Evolutionary conservation across 768 basidiomycete species (phyloP), one percentile per base, ranked within the genome.

Genomic region (Xerocomus brunneocitrinus): DNA sequence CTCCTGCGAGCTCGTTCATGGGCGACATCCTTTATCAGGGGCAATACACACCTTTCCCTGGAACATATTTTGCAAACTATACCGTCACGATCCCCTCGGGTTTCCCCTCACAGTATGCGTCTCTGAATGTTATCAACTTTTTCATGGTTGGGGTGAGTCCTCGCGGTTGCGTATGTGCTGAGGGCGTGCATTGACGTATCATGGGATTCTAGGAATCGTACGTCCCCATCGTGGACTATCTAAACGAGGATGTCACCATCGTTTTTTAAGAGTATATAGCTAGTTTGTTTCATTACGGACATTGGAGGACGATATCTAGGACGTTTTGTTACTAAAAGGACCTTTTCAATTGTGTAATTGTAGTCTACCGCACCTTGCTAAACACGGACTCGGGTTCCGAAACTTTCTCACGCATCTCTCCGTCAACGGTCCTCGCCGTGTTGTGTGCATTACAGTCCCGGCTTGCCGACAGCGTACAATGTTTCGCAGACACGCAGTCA

Each of bases 111-210:
- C 73, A 72, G 3, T 8, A n/a, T 0, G 72, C 71, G 10, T 70
- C 71, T 46, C 55, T 78, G 43, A 68, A 67, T 12, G 70, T 72
- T 6, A 67, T 69, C 45, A 71, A 75, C 58, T 55, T 73, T 0
- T 60, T 70, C 28, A 59, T 78, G 54, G 65, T 75, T 19, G 76
- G 75, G 53, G 75, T 78, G 58, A 62, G 75, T 48, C 40, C 9
- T 3, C 32, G 8, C 38, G 19, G 24, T 19, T 25, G 10, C 22
- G 10, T 12, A 24, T 34, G 1, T 7, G 27, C 38, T 22, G 50
- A 22, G 4, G n/a, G 58, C 13, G 22, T 12, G 5, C 42, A 5
- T 34, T 32, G 49, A 34, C 40, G 13, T 45, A 5, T 25, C 14
- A 5, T 42, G 1, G 39, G 22, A n/a, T 34, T 28, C 28, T 47